Evolutionary conservation across 192 early-diverging fungal genomes (phyloP), one percentile per base, ranked within the genome.

Genomic region (Podila horticola): DNA sequence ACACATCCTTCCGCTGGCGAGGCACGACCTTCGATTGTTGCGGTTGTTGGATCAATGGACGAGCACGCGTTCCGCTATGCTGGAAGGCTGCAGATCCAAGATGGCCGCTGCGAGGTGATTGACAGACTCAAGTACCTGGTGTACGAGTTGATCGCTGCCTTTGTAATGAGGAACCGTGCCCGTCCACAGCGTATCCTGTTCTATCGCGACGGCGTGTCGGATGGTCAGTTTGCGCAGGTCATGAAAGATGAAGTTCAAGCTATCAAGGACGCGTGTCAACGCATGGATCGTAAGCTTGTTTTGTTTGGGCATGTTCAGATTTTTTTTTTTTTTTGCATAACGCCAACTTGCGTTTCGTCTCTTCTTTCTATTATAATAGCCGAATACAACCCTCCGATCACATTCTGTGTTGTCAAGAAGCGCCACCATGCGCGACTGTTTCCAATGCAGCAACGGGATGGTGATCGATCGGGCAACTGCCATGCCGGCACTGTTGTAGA

Each of bases 141-240:
- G 68, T 83, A 74, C 84, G 84, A 64, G 84, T 87, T 69, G 82
- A 86, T 84, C 82, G 83, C 2, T 63, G 88, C 10, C 72, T 92
- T 62, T 86, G 85, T 24, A 79, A 82, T 15, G 72, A 84, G 38
- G 61, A 84, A 83, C 30, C 67, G 75, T 62, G 81, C 68, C 36
- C 63, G 84, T 55, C 94, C 95, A 0, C 33, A 70, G 30, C 82
- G 90, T 36, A 94, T 96, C 61, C 10, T 96, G 22, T 89, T 95
- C 64, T 96, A 94, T 84, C 89, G 95, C 45, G 94, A 96, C 66
- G 94, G 94, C 9, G 90, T 96, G 31, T 90, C 91, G 31, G 95
- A 98, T 58, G 90, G 92, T 3, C 93, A 95, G 86, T 94, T 92
- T 75, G 71, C 55, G 1, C 84, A 90, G 51, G 90, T 96, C 4